These are phyloP conservation scores for Suillus discolor DNA, from an alignment of 768 basidiomycete species.

Conservation along the genomic window DNA sequence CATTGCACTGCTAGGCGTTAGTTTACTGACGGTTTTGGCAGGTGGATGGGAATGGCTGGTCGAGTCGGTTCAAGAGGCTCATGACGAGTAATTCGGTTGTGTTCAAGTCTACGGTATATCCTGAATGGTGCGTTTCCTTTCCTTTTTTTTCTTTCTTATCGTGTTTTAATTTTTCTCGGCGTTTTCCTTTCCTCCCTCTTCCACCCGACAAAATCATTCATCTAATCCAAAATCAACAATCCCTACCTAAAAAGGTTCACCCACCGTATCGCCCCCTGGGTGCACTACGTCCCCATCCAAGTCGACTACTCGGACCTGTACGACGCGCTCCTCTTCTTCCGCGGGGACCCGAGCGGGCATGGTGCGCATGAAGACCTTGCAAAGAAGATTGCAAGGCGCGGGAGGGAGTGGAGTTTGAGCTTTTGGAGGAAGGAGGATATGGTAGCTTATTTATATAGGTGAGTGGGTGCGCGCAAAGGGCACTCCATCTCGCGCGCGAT, in stretches of 20 bases:
- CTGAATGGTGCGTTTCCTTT: slow-evolving; percentile 52
- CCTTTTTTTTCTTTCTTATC: neutral
- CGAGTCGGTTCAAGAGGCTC: slow-evolving; percentile 59
- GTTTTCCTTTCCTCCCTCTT: neutral
- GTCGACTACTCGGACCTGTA: slow-evolving; percentile 64
- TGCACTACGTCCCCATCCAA: slow-evolving; percentile 68
- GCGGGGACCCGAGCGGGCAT: slow-evolving; percentile 58
- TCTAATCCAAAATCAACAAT: neutral
- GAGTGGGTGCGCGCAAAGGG: slow-evolving; percentile 9
- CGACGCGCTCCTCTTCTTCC: slow-evolving; percentile 70
- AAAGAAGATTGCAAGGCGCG: slow-evolving; percentile 50
- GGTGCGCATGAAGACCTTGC: slow-evolving; percentile 62
- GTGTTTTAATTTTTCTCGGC: neutral
- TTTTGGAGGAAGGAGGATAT: slow-evolving; percentile 62
- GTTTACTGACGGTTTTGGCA: slow-evolving; percentile 13
- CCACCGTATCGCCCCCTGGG: slow-evolving; percentile 59
- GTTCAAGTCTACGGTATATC: slow-evolving; percentile 67
- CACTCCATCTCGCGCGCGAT: too few species aligned
- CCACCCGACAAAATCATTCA: neutral
- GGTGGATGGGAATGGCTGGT: slow-evolving; percentile 66
- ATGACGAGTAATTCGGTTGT: slow-evolving; percentile 58
- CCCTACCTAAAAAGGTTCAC: slow-evolving; percentile 39
- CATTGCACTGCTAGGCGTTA: too few species aligned
- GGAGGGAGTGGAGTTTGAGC: slow-evolving; percentile 51
- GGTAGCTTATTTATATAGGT: slow-evolving; percentile 58